Evolutionary conservation across 2,329 filamentous ascomycete genomes (phyloP).

Genomic region (Lachnellula subtilissima): DNA sequence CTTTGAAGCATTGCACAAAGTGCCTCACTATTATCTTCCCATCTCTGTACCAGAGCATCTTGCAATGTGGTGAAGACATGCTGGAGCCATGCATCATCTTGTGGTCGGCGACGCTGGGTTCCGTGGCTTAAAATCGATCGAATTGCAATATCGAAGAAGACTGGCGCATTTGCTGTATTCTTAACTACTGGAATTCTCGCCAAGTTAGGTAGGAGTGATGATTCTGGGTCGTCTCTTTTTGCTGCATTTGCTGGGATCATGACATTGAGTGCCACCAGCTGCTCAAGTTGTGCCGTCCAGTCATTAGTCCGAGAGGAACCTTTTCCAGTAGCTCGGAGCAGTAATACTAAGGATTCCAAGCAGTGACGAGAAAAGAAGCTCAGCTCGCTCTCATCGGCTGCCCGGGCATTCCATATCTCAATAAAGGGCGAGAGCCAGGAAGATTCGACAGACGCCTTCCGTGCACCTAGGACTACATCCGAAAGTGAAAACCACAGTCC

Average conservation of each 20-base stretch:
- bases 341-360: conserved; percentile 25
- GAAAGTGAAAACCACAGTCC: conserved; percentile 30
- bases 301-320: background rate
- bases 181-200: conserved; percentile 23
- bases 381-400: conserved; percentile 17
- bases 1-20: conserved; percentile 31
- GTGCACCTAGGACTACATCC: conserved; percentile 6
- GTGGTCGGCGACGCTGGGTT: conserved; percentile 39
- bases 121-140: conserved; percentile 39
- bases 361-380: conserved; percentile 31
- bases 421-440: conserved; percentile 29
- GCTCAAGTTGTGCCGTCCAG: conserved; percentile 27
- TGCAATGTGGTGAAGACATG: conserved; percentile 37
- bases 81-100: conserved; percentile 46
- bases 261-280: conserved; percentile 32
- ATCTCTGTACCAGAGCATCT: conserved; percentile 21
- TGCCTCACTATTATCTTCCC: conserved; percentile 22
- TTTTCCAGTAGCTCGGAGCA: conserved; percentile 20
- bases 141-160: conserved; percentile 42
- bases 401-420: conserved; percentile 27
- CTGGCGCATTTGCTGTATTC: conserved; percentile 35
- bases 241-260: conserved; percentile 30
- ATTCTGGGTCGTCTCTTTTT: conserved; percentile 11
- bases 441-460: background rate
- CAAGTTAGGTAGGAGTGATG: conserved; percentile 21